Conservation (phyloP, 1,139 yeast genomes). For the Lodderomyces beijingensis region DNA sequence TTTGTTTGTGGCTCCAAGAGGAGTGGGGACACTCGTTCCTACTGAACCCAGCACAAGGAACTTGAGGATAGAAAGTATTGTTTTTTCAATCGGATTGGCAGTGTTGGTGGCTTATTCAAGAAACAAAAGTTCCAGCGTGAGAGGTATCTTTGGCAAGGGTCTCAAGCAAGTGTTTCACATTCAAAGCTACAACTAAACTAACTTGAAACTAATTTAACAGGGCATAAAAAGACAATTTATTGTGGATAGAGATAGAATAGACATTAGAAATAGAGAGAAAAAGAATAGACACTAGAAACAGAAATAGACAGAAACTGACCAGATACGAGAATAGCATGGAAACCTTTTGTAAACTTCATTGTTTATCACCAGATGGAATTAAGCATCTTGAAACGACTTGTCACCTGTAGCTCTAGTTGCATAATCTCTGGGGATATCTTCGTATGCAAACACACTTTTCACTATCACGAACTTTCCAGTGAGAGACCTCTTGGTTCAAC, state of each 20-base stretch:
- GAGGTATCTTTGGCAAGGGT: conserved; percentile 37
- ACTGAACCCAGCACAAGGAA: conserved; percentile 23
- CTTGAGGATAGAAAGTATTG: conserved; percentile 24
- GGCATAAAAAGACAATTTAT: too few species aligned
- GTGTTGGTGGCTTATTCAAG: conserved; percentile 30
- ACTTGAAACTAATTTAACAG: not conserved
- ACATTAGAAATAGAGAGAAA: not conserved
- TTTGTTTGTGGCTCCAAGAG: conserved; percentile 36
- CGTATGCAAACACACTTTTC: too few species aligned
- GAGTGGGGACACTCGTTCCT: conserved; percentile 32
- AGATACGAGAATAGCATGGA: too few species aligned
- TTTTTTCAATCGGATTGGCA: conserved; percentile 32
- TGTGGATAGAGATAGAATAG: too few species aligned
- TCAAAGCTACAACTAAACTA: conserved; percentile 12
- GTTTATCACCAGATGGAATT: too few species aligned
- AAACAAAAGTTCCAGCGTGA: conserved; percentile 23
- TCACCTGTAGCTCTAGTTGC: too few species aligned
- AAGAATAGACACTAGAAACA: too few species aligned
- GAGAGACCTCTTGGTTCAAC: too few species aligned
- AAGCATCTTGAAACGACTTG: too few species aligned
- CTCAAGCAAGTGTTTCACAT: conserved; percentile 18
- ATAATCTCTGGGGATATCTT: too few species aligned
- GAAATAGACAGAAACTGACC: not conserved
- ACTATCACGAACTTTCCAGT: too few species aligned
- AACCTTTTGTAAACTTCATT: too few species aligned